These are phyloP conservation scores for Rutstroemia sp. DNA, from an alignment of 2,329 filamentous ascomycete genomes.

Conservation along the genomic window DNA sequence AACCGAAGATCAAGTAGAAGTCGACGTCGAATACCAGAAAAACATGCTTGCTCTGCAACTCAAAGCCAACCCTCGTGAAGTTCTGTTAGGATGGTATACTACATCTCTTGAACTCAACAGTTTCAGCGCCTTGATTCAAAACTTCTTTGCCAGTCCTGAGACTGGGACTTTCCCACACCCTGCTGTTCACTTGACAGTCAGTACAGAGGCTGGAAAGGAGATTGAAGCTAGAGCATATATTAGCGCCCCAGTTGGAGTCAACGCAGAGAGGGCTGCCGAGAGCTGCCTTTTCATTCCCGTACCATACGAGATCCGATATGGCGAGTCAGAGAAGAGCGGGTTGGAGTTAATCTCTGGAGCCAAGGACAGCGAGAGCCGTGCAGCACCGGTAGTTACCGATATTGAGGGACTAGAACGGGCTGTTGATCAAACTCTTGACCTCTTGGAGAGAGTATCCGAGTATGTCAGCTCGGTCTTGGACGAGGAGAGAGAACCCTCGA, in stretches of 20 bases:
- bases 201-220: conserved; percentile 78
- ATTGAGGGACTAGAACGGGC: conserved; percentile 83
- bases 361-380: conserved; percentile 69
- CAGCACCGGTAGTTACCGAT: conserved; percentile 70
- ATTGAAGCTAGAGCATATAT: conserved; percentile 93
- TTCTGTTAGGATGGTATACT: conserved; percentile 96
- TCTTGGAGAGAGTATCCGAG: conserved; percentile 84
- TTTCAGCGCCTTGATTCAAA: conserved; percentile 97
- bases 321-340: conserved; percentile 67
- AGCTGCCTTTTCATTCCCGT: conserved; percentile 97
- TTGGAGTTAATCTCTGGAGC: conserved; percentile 80
- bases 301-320: conserved; percentile 87
- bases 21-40: conserved; percentile 99
- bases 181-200: conserved; percentile 94
- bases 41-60: conserved; percentile 95
- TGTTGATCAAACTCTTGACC: conserved; percentile 77
- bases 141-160: conserved; percentile 96
- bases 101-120: conserved; percentile 95
- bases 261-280: conserved; percentile 88
- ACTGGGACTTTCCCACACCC: conserved; percentile 96
- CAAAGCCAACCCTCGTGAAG: conserved; percentile 87
- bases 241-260: conserved; percentile 88
- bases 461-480: conserved; percentile 93
- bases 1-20: conserved; percentile 96
- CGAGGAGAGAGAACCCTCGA: conserved; percentile 84